Evolutionary conservation across 139 green algal species (phyloP).

Genomic region (Coelastrella sp.): DNA sequence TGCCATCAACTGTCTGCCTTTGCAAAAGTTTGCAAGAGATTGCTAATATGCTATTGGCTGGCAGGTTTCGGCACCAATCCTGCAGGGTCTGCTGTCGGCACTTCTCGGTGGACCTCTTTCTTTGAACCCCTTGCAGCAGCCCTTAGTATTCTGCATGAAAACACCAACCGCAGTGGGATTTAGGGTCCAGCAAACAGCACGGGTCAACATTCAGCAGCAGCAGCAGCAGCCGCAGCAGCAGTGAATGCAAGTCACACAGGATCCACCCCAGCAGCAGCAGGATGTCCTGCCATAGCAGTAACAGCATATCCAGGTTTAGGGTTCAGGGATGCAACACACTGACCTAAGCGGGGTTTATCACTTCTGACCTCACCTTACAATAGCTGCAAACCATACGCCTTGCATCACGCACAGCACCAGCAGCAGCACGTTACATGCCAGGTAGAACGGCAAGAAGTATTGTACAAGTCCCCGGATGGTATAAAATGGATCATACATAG

Average conservation of each 20-base stretch:
- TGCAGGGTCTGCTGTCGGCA: not conserved
- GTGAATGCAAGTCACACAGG: too few species aligned
- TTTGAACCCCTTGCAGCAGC: not conserved
- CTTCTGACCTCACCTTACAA: slow-evolving; percentile 54
- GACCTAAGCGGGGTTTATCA: too few species aligned
- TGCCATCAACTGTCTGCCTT: too few species aligned
- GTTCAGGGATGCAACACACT: too few species aligned
- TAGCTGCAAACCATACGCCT: slow-evolving; percentile 46
- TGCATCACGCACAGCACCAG: slow-evolving; percentile 54
- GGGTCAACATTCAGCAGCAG: too few species aligned
- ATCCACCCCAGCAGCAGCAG: too few species aligned
- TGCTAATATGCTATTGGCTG: too few species aligned
- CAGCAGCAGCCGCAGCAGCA: too few species aligned
- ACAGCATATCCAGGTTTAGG: too few species aligned
- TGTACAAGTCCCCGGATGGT: slow-evolving; percentile 36
- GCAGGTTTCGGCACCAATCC: too few species aligned
- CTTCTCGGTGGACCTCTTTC: slow-evolving; percentile 31
- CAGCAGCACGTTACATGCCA: slow-evolving; percentile 49
- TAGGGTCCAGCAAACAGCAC: not conserved
- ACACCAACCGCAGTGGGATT: not conserved
- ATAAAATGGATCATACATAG: slow-evolving; percentile 12
- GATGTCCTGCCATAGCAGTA: too few species aligned
- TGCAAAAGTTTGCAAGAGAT: too few species aligned
- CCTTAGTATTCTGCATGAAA: slow-evolving; percentile 47
- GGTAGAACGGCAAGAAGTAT: slow-evolving; percentile 37